A percentile compares a stretch with the other conserved stretches of the same genome.
Evolutionary conservation across 208 protist species (phyloP).

Genomic region (Novymonas esmeraldas): DNA sequence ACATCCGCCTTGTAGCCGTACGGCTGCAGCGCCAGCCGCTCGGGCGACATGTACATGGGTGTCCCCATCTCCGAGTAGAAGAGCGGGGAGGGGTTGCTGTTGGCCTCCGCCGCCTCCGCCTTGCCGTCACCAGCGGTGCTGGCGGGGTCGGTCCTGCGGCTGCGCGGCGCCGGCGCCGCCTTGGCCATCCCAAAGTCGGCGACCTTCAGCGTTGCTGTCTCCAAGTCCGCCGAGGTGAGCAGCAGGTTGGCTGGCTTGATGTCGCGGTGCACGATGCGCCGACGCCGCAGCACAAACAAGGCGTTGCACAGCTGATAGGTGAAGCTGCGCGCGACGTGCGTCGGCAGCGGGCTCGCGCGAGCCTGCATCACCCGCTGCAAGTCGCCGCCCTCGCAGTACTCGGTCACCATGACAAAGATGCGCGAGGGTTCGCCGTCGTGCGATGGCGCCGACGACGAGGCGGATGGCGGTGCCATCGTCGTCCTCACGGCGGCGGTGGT

Average conservation of each 20-base stretch:
- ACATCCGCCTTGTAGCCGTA: constrained; percentile 83
- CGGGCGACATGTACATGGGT: constrained; percentile 76
- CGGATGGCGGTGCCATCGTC: neutral
- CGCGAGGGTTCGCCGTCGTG: constrained; percentile 13
- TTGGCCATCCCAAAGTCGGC: constrained; percentile 81
- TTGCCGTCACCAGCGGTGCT: neutral
- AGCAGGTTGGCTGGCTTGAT: constrained; percentile 91
- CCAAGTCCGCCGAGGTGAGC: constrained; percentile 51
- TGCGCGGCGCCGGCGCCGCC: constrained; percentile 5
- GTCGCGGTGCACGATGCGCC: constrained; percentile 84
- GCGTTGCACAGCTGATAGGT: constrained; percentile 73
- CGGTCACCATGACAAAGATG: constrained; percentile 51
- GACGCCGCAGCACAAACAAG: constrained; percentile 43
- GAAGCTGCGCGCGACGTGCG: constrained; percentile 42
- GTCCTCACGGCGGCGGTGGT: neutral
- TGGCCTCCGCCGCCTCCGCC: neutral
- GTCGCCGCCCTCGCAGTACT: constrained; percentile 72
- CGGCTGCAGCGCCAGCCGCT: constrained; percentile 52
- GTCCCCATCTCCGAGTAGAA: constrained; percentile 72
- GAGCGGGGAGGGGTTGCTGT: constrained; percentile 18
- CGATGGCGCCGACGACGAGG: constrained; percentile 5
- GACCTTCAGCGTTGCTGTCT: constrained; percentile 60
- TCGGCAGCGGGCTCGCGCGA: constrained; percentile 16
- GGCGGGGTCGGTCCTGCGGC: neutral
- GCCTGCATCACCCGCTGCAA: constrained; percentile 41